Base-by-base conservation (phyloP, 306 rosid species). In the Corylus americana region DNA sequence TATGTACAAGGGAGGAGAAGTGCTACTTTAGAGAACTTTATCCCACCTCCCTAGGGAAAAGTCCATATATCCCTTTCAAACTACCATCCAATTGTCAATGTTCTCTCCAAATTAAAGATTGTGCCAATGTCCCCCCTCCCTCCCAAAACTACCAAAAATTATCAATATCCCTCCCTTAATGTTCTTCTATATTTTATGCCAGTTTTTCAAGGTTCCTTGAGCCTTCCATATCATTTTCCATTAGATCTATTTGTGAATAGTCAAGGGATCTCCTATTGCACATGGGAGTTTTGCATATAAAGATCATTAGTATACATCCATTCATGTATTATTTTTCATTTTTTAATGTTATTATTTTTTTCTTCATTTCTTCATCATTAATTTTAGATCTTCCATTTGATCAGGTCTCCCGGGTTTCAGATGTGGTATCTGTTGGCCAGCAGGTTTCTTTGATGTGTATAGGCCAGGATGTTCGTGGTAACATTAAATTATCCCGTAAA, bases 401-500 rank as follows among this genome's bases (percentile, higher is more conserved):
- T 42, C 87, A 95, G 98, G 94, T 95, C 55, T 70, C 91, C 74
- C 90, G 91, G 63, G 83, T 92, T 87, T 77, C 98, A 50, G 98
- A 92, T 69, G 85, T 84, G 64, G 84, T 95, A 70, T 85, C 98
- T 75, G 74, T 92, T 78, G 98, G 98, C 80, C 96, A 90, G 85
- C 89, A 86, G 77, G 82, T 95, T 88, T 84, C 95, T 77, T 63
- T 91, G 89, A 89, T 78, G 92, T 95, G 98, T 86, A 92, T 91
- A 80, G 96, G 94, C 62, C 98, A 91, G 84, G 98, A 95, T 87
- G 92, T 92, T 80, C 93, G 94, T 45, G 97, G 98, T 79, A 92
- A 95, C 90, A 90, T 90, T 66, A 95, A 95, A 77, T 87, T 95
- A 82, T 95, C 98, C 85, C 96, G 89, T 61, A 95, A 95, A 88